Evolutionary conservation across 1,284 basidiomycete species (phyloP), one percentile per base, ranked within the genome.

Genomic region (Termitomyces sp.): DNA sequence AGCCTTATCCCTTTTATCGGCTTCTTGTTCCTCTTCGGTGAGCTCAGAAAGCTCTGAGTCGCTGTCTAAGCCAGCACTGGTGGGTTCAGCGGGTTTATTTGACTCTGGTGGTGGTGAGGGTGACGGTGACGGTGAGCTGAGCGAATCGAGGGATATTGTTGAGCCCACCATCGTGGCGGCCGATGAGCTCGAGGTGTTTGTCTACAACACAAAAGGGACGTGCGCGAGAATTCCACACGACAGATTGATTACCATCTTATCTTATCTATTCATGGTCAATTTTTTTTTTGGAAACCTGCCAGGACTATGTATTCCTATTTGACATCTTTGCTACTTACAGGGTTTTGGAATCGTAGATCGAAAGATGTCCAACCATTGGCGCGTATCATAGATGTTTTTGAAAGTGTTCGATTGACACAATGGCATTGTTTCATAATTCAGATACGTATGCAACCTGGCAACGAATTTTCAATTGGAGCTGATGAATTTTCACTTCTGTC

Each of bases 41-140:
- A 89, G 80, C 66, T 88, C 86, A 48, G 86, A 88, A 56, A 89
- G 80, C 69, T 89, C 87, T 13, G 86, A 88, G 65, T 78, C 83
- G 60, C 77, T 79, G 68, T 81, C 80, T 60, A 84, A 75, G 48
- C 69, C 66, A 43, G 68, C 69, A 48, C 69, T 69, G 33, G 69
- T 60, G 40, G 71, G 59, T 49, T 63, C 66, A 5, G 65, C 57
- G 50, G 60, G 59, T 53, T 62, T 60, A 50, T 57, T 61, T 38
- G 63, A 53, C 30, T 66, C 59, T 52, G 66, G 70, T 33, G 74
- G 55, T n/a, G 77, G 68, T 45, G 83, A 74, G 1, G 77, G 66
- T 61, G 80, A 67, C 0, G 79, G 79, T 3, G 79, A 80, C 0
- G 81, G 79, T 1, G 79, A 81, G 66, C 79, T 86, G 57, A 87